phyloP scores from a whole-genome alignment of 164 flowering plant species.

The Aristolochia californica region DNA sequence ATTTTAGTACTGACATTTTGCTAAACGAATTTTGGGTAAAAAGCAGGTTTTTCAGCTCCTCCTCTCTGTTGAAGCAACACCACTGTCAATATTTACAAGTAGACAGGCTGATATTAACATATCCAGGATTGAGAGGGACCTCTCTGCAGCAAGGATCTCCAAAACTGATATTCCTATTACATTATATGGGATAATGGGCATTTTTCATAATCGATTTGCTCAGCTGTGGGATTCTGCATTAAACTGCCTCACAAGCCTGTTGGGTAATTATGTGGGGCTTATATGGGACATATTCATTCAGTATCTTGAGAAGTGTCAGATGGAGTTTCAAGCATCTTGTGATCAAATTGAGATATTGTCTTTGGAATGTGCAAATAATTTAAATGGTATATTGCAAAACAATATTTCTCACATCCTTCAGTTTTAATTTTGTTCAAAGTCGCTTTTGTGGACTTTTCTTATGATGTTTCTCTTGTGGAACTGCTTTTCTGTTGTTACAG shows the following conservation, averaged over 20 bases:
- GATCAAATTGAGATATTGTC: constrained; percentile 17
- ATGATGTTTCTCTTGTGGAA: background rate
- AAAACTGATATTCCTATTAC: constrained; percentile 43
- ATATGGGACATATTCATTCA: constrained; percentile 48
- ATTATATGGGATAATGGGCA: constrained; percentile 66
- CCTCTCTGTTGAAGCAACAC: constrained; percentile 51
- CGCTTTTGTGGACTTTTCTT: background rate
- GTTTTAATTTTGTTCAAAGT: background rate
- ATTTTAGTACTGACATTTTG: constrained; percentile 3
- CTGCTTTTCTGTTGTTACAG: constrained; percentile 24
- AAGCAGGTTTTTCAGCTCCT: constrained; percentile 68
- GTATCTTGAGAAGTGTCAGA: constrained; percentile 43
- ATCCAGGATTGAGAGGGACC: constrained; percentile 55
- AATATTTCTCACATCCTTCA: background rate
- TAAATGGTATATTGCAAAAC: constrained; percentile 24
- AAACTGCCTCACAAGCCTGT: constrained; percentile 55
- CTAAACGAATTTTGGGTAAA: background rate
- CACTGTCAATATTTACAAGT: constrained; percentile 64
- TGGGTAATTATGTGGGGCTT: constrained; percentile 27
- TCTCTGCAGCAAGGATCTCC: constrained; percentile 42
- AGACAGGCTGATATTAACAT: constrained; percentile 42
- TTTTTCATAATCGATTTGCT: constrained; percentile 72
- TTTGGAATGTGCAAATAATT: constrained; percentile 11
- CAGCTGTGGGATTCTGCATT: constrained; percentile 58
- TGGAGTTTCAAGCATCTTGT: constrained; percentile 19